These are phyloP conservation scores for Datisca glomerata DNA, from an alignment of 306 rosid species.

Conservation along the genomic window DNA sequence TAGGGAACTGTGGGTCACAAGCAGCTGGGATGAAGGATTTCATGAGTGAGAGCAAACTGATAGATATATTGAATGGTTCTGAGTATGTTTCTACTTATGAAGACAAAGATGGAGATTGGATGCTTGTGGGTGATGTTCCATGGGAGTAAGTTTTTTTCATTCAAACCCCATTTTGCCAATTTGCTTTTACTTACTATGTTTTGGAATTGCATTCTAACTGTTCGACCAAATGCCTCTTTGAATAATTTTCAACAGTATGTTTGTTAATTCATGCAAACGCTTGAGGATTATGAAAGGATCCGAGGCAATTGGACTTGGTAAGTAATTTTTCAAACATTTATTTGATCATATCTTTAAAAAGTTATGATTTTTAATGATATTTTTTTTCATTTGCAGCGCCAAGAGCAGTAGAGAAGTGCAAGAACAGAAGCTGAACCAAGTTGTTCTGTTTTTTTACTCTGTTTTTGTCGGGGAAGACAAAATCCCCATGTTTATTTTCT, in stretches of 20 bases:
- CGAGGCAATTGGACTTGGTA: constrained; percentile 79
- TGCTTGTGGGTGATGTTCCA: constrained; percentile 93
- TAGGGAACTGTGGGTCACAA: constrained; percentile 54
- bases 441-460: not conserved
- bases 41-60: constrained; percentile 64
- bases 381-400: constrained; percentile 40
- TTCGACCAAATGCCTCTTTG: not conserved
- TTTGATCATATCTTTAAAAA: too few species aligned
- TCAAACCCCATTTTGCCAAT: too few species aligned
- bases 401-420: constrained; percentile 74
- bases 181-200: not conserved
- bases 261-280: constrained; percentile 8
- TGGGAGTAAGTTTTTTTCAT: constrained; percentile 52
- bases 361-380: not conserved
- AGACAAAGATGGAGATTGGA: constrained; percentile 91
- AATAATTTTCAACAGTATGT: constrained; percentile 8
- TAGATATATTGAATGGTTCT: constrained; percentile 61
- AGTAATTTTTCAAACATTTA: too few species aligned
- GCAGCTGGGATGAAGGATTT: constrained; percentile 71
- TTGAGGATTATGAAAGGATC: constrained; percentile 56
- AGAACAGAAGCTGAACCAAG: constrained; percentile 72
- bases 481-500: not conserved
- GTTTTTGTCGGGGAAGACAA: constrained; percentile 1
- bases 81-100: constrained; percentile 68
- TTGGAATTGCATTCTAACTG: not conserved